Evolutionary conservation across 108 stramenopile genomes (phyloP), one percentile per base, ranked within the genome.

Genomic region (Cyclotella atomus): DNA sequence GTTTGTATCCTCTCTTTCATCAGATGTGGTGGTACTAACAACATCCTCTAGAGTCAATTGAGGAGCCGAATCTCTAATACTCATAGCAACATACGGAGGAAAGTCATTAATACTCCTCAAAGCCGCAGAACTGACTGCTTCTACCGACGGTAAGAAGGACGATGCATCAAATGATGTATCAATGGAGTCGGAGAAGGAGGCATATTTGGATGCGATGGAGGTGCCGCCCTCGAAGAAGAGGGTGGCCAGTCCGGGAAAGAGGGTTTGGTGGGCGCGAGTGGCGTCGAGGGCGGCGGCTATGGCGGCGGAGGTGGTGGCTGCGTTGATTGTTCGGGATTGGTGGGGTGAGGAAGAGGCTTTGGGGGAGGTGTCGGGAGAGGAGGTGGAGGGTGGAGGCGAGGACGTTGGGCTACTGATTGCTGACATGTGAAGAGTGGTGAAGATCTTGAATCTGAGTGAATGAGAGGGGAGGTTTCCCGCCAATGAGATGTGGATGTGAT

Each of bases 41-140:
- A n/a, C n/a, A 30, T 89, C 78, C 28, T 74, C 59, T 35, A 92
- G 70, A 64, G 80, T 83, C 21, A 95, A 69, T 66, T 93, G 92
- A 20, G 91, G 91, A 10, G 96, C 93, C 53, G 87, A 83, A 67
- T 95, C 95, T n/a, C 69, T 75, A 30, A 75, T 81, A 49, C 67
- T 83, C 80, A 92, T 73, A 36, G 92, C 86, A 2, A 95, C 85
- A 75, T 76, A 88, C 9, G 94, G 94, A 6, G 94, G 94, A 49
- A 32, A 63, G n/a, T 95, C 94, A 47, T 81, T 65, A 16, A 89
- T 65, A 12, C 59, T 45, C 45, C 84, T 85, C 15, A 35, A 59
- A 0, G 93, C 85, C 20, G 85, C 71, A 46, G 74, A 80, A 14
- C 68, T 50, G 19, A 91, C 89, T 64, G 77, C 86, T 12, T 83